Evolutionary conservation across 352 stramenopile genomes (phyloP), one percentile per base, ranked within the genome.

Genomic region (Globisporangium acanthophoron): DNA sequence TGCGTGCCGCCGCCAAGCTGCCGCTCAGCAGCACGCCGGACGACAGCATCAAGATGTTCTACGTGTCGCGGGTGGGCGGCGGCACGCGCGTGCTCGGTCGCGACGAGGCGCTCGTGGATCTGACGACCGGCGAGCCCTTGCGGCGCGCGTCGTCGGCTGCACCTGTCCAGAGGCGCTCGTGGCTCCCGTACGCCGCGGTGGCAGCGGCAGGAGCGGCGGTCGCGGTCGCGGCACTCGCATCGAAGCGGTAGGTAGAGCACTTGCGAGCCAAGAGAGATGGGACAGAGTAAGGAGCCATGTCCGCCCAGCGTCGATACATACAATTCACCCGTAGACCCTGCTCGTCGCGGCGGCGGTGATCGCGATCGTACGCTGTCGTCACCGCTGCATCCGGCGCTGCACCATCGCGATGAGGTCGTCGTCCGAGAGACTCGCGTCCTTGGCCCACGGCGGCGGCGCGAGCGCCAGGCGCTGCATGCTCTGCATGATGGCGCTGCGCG

Each of bases 31-130:
- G 40, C n/a, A 16, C 33, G 15, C 37, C 33, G 59, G 59, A 16
- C 1, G 57, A 70, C 44, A 67, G 67, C 47, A 66, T 91, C 37
- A 85, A 89, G 61, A 84, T 84, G 78, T 70, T 88, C 35, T 89
- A 88, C 54, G 72, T 91, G 16, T 81, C 78, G 61, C 67, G 69
- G 13, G 81, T 91, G 3, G 81, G 78, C 29, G 69, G 71, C 18
- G 78, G 81, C 7, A 71, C 77, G 3, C 57, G 56, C 33, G 72
- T 84, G 24, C 58, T 88, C n/a, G 35, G 64, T 0, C 9, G 48
- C 0, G 50, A 71, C 2, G 69, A 85, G 44, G 66, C 78, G 9
- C 68, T 91, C 16, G 60, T 89, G 15, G 75, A 91, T 43, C n/a
- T 56, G 4, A 48, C 46, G 20, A 82, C 76, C 6, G 78, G 78